phyloP scores from a whole-genome alignment of 2,329 filamentous ascomycete species.

The Ophiostoma piceae region DNA sequence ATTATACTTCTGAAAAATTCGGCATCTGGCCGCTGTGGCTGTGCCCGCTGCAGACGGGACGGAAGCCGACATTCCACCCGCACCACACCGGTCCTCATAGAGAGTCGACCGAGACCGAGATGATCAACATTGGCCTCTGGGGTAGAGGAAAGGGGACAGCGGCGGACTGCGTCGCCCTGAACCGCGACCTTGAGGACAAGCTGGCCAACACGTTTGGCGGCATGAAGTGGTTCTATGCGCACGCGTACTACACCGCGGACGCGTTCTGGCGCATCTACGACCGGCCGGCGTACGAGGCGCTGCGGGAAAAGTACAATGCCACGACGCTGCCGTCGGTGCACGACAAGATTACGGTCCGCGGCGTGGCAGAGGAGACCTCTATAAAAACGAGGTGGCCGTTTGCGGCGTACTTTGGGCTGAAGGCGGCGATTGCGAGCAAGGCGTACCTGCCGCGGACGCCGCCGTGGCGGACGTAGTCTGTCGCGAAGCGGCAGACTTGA shows the following conservation, averaged over 20 bases:
- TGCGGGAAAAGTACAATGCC: slow-evolving; percentile 60
- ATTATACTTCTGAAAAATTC: slow-evolving; percentile 48
- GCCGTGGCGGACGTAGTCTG: slow-evolving; percentile 22
- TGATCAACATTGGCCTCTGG: slow-evolving; percentile 70
- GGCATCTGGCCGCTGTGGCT: slow-evolving; percentile 58
- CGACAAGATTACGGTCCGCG: slow-evolving; percentile 55
- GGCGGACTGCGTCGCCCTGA: slow-evolving; percentile 60
- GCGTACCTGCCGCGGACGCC: slow-evolving; percentile 47
- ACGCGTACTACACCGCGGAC: slow-evolving; percentile 71
- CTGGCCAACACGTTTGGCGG: slow-evolving; percentile 61
- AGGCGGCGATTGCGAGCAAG: slow-evolving; percentile 52
- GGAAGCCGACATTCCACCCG: slow-evolving; percentile 52
- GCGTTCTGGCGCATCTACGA: slow-evolving; percentile 65
- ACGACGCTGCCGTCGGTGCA: slow-evolving; percentile 60
- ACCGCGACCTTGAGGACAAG: slow-evolving; percentile 65
- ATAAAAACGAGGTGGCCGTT: slow-evolving; percentile 48
- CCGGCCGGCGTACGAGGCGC: slow-evolving; percentile 50
- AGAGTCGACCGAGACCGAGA: slow-evolving; percentile 26
- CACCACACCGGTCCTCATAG: slow-evolving; percentile 34
- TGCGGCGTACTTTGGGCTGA: slow-evolving; percentile 56
- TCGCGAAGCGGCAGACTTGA: no score
- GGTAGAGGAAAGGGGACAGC: slow-evolving; percentile 58
- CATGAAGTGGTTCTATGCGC: slow-evolving; percentile 83
- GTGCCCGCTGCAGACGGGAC: slow-evolving; percentile 48
- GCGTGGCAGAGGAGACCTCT: not conserved